Conservation (phyloP, 495 filamentous ascomycete species). For the Penicillium crystallinum region DNA sequence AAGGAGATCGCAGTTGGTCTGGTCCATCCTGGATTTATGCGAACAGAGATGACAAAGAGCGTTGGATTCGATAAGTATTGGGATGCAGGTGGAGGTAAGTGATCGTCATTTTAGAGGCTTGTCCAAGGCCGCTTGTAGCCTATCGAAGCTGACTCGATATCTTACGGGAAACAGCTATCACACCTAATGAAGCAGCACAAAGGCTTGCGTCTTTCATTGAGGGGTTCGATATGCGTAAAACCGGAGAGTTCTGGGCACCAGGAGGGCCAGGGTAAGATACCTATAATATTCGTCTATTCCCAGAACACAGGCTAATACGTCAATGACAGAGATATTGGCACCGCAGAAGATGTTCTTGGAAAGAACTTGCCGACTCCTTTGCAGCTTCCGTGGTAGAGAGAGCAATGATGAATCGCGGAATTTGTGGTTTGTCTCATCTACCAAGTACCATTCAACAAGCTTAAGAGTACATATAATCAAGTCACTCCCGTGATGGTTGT, state of each 20-base stretch:
- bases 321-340: conserved; percentile 58
- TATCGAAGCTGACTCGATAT: conserved; percentile 1
- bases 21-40: conserved; percentile 71
- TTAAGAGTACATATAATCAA: background rate
- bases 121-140: background rate
- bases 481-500: background rate
- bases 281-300: background rate
- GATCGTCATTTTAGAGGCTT: background rate
- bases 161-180: conserved; percentile 47
- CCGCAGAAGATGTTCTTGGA: conserved; percentile 59
- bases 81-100: conserved; percentile 59
- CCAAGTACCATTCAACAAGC: background rate
- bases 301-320: background rate
- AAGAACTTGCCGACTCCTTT: conserved; percentile 57
- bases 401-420: background rate
- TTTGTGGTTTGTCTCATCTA: background rate
- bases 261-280: conserved; percentile 55
- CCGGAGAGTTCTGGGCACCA: conserved; percentile 68
- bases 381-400: conserved; percentile 60
- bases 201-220: conserved; percentile 59
- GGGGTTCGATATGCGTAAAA: conserved; percentile 56
- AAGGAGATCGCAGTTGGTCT: conserved; percentile 59
- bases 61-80: conserved; percentile 70
- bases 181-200: conserved; percentile 59
- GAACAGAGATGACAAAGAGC: conserved; percentile 65